Conservation (phyloP, 2,329 filamentous ascomycete genomes). For the Endocalyx cinctus region DNA sequence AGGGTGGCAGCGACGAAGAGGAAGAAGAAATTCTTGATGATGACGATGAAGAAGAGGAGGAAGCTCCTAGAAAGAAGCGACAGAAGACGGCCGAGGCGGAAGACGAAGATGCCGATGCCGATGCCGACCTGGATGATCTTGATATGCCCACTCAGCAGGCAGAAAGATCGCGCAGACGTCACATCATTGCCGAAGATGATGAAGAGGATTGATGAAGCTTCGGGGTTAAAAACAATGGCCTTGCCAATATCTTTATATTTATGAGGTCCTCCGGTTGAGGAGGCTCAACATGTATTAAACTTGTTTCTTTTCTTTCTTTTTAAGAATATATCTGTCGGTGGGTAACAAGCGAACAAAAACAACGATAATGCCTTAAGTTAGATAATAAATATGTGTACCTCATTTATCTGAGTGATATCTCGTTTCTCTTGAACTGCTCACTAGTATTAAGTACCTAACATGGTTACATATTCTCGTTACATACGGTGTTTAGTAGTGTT, state of each 20-base stretch:
- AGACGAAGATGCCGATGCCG: slow-evolving; percentile 47
- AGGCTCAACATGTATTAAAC: slow-evolving; percentile 1
- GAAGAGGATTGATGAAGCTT: slow-evolving; percentile 39
- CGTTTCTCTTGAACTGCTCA: too few relatives aligned
- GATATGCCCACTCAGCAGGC: slow-evolving; percentile 30
- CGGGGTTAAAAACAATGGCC: too few relatives aligned
- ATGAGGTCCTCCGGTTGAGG: neutral
- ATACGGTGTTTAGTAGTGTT: too few relatives aligned
- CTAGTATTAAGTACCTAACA: too few relatives aligned
- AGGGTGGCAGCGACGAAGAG: slow-evolving; percentile 54
- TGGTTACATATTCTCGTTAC: too few relatives aligned
- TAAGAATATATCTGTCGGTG: too few relatives aligned
- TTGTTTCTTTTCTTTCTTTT: too few relatives aligned
- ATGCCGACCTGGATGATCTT: slow-evolving; percentile 50
- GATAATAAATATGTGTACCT: too few relatives aligned
- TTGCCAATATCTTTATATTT: too few relatives aligned
- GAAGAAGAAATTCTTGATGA: slow-evolving; percentile 51
- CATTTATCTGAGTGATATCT: too few relatives aligned
- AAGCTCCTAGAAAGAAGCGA: slow-evolving; percentile 42
- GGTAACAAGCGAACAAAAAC: too few relatives aligned
- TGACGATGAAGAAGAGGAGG: slow-evolving; percentile 47
- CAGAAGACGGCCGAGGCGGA: slow-evolving; percentile 45
- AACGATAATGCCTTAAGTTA: too few relatives aligned
- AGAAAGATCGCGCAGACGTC: slow-evolving; percentile 46
- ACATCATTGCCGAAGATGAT: slow-evolving; percentile 59